Evolutionary conservation across 2,329 filamentous ascomycete species (phyloP).

Genomic region (Cytospora paraplurivora): DNA sequence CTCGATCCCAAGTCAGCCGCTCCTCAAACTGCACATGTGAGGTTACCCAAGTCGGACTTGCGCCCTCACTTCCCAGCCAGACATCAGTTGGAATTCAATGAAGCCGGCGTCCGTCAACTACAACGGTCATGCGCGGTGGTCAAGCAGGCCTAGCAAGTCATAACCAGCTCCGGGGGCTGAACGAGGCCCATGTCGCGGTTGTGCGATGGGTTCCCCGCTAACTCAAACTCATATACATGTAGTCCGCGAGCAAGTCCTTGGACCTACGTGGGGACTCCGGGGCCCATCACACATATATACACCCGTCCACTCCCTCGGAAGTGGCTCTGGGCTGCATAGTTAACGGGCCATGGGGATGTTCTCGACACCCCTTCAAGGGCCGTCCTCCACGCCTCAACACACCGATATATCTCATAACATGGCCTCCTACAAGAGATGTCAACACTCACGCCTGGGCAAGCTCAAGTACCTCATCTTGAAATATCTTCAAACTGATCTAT

Average conservation of each 20-base stretch:
- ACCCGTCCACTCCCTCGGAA: background rate
- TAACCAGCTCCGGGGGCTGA: constrained; percentile 14
- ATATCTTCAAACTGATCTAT: constrained; percentile 11
- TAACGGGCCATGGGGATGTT: background rate
- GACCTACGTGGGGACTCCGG: constrained; percentile 20
- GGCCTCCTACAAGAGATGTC: background rate
- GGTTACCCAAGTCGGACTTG: constrained; percentile 22
- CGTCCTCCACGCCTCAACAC: background rate
- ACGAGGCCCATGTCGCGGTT: constrained; percentile 4
- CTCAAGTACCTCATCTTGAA: constrained; percentile 10
- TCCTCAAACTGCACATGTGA: constrained; percentile 1
- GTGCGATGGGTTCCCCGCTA: constrained; percentile 9
- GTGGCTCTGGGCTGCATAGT: background rate
- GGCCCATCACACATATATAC: constrained; percentile 4
- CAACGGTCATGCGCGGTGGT: constrained; percentile 14
- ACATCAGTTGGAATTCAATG: constrained; percentile 11
- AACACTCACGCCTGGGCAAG: constrained; percentile 15
- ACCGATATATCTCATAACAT: background rate
- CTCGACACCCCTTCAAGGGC: background rate
- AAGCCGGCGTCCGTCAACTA: constrained; percentile 13
- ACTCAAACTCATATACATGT: background rate
- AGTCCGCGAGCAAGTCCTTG: background rate
- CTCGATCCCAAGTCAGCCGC: constrained; percentile 9
- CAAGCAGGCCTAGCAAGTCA: background rate
- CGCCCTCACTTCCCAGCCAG: background rate